Percentiles rank a stretch among this genome's conserved stretches.
These are phyloP conservation scores for Diddensiella caesifluorescens DNA, from an alignment of 805 yeast genomes.

Conservation along the genomic window DNA sequence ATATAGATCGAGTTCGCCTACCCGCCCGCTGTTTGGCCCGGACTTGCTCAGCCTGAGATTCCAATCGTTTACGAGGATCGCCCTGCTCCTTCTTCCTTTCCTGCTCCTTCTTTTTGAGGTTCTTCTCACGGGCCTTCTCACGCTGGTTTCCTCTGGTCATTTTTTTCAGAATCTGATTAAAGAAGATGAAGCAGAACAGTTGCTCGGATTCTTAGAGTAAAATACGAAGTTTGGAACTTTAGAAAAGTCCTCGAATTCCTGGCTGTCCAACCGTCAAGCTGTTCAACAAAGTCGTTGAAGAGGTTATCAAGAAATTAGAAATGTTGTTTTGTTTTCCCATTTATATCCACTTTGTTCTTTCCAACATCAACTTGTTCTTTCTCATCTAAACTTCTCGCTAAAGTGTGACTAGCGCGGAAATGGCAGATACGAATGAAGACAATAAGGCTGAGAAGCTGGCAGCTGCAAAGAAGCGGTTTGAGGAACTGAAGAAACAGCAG, in stretches of 20 bases:
- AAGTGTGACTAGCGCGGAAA: too few species aligned
- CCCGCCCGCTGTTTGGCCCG: constrained; percentile 85
- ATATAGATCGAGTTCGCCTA: constrained; percentile 25
- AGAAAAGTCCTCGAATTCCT: too few species aligned
- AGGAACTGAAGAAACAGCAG: constrained; percentile 56
- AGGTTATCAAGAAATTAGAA: too few species aligned
- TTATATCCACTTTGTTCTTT: too few species aligned
- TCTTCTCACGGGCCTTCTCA: constrained; percentile 87
- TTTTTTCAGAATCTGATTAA: constrained; percentile 5
- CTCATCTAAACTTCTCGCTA: too few species aligned
- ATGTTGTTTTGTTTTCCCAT: too few species aligned
- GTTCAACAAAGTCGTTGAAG: too few species aligned
- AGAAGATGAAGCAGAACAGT: constrained; percentile 13
- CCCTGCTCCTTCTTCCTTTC: constrained; percentile 69
- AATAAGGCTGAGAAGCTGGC: constrained; percentile 58
- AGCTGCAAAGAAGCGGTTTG: constrained; percentile 68
- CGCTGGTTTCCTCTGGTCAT: constrained; percentile 98
- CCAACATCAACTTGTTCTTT: too few species aligned
- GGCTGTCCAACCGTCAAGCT: too few species aligned
- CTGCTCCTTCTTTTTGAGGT: constrained; percentile 66
- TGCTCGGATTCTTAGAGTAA: not conserved
- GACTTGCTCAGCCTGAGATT: constrained; percentile 83
- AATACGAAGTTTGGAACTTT: too few species aligned
- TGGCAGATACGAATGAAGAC: constrained; percentile 25
- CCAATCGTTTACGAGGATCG: constrained; percentile 80